Conservation (phyloP, 1,284 basidiomycete species). For the Cystobasidium slooffiae region DNA sequence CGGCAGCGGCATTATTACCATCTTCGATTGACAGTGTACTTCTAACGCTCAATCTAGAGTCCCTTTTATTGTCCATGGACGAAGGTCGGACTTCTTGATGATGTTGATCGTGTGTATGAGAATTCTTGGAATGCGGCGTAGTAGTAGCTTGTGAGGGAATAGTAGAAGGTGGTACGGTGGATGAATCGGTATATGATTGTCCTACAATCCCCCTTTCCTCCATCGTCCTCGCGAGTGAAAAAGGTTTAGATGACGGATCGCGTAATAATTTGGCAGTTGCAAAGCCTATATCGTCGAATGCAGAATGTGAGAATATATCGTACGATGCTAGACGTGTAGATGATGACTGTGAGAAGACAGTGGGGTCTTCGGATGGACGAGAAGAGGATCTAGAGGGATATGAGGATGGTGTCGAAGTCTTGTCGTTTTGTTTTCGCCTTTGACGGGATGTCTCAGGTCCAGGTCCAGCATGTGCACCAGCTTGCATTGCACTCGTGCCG, state of each 20-base stretch:
- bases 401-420: neutral
- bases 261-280: constrained; percentile 10
- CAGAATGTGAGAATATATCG: constrained; percentile 16
- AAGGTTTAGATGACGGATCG: neutral
- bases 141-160: neutral
- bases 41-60: neutral
- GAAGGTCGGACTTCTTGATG: neutral
- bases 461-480: too few relatives aligned
- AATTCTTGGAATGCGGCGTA: neutral
- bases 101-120: neutral
- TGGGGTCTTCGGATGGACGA: neutral
- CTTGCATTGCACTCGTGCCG: neutral
- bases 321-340: neutral
- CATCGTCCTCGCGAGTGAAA: constrained; percentile 21
- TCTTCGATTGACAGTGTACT: too few relatives aligned
- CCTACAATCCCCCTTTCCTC: neutral
- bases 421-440: neutral
- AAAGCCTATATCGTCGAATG: constrained; percentile 23
- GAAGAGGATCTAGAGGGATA: neutral
- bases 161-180: neutral
- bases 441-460: neutral
- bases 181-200: neutral
- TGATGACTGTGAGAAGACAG: neutral
- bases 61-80: neutral
- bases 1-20: too few relatives aligned